phyloP scores from a whole-genome alignment of 305 asterid species.

The Fraxinus ornus region DNA sequence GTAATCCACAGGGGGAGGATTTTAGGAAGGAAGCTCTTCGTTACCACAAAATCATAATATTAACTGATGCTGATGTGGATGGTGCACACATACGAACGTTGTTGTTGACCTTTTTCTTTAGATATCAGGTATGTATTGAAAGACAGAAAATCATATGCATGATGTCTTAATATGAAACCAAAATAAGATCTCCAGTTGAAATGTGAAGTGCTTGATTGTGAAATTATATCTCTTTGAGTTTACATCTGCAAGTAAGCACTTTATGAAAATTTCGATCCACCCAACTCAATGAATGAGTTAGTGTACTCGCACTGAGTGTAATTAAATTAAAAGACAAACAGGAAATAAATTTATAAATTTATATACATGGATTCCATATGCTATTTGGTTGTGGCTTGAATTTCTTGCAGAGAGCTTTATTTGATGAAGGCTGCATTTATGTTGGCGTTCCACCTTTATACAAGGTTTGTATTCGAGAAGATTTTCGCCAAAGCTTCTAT shows the following conservation, averaged over 20 bases:
- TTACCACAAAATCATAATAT: slow-evolving; percentile 91
- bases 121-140: slow-evolving; percentile 75
- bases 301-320: background rate
- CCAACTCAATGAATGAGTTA: background rate
- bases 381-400: slow-evolving; percentile 25
- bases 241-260: background rate
- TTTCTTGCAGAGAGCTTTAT: slow-evolving; percentile 78
- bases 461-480: slow-evolving; percentile 55
- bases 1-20: slow-evolving; percentile 79
- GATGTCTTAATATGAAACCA: background rate
- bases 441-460: slow-evolving; percentile 98
- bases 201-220: background rate
- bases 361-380: slow-evolving; percentile 8
- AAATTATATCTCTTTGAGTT: background rate
- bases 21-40: slow-evolving; percentile 88
- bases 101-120: slow-evolving; percentile 84
- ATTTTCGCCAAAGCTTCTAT: slow-evolving; percentile 6
- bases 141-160: background rate
- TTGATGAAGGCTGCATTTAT: slow-evolving; percentile 88
- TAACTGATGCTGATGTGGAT: slow-evolving; percentile 98
- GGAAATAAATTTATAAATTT: background rate
- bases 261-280: background rate
- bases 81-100: slow-evolving; percentile 98
- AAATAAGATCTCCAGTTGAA: background rate
- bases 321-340: background rate